Evolutionary conservation across 345 rosid genomes (phyloP).

Genomic region (Corchorus olitorius): DNA sequence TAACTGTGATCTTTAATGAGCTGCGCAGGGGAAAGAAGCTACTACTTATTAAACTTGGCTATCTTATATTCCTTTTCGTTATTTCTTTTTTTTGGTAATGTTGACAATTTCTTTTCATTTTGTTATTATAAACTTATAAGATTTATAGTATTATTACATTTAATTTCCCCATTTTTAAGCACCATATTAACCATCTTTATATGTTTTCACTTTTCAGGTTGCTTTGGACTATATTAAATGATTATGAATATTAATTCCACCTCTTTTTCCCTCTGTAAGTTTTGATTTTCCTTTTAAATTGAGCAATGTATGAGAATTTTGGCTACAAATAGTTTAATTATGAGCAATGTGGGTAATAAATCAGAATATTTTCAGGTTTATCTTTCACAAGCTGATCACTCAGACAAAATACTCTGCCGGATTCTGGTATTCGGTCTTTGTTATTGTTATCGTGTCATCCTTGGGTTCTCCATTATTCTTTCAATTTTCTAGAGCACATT

Average conservation of each 20-base stretch:
- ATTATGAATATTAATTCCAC: conserved; percentile 8
- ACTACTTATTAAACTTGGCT: conserved; percentile 78
- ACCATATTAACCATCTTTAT: background rate
- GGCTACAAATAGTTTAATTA: too few species aligned
- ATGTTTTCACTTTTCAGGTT: conserved; percentile 21
- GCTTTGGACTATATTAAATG: conserved; percentile 24
- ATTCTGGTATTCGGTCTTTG: too few species aligned
- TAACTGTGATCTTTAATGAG: conserved; percentile 86
- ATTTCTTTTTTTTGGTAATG: conserved; percentile 76
- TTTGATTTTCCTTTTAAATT: background rate
- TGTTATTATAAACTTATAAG: background rate
- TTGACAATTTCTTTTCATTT: background rate
- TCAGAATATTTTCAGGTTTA: too few species aligned
- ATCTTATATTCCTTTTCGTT: conserved; percentile 63
- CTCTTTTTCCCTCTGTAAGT: conserved; percentile 4
- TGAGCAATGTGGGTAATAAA: too few species aligned
- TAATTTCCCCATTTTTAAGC: too few species aligned
- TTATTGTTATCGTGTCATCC: too few species aligned
- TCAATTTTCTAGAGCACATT: too few species aligned
- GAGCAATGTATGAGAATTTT: background rate
- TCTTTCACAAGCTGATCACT: too few species aligned
- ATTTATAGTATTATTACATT: too few species aligned
- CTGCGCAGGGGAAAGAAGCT: conserved; percentile 88
- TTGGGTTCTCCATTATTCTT: too few species aligned
- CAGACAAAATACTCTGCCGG: too few species aligned